These are phyloP conservation scores for Eimeria falciformis DNA, from an alignment of 169 alveolate genomes.

Conservation along the genomic window DNA sequence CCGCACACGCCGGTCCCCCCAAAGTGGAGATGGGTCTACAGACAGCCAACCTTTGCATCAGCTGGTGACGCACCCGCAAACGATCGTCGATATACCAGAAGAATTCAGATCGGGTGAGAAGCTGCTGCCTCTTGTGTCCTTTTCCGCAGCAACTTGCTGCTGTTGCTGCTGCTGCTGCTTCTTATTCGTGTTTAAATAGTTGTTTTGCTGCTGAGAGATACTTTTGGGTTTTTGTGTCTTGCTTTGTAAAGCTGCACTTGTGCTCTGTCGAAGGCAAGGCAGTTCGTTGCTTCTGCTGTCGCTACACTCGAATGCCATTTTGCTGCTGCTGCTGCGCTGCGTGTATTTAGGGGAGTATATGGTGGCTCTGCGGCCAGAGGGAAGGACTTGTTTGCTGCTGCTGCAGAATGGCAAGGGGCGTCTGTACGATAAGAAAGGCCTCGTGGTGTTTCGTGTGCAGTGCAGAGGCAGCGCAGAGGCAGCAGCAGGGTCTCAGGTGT, in stretches of 20 bases:
- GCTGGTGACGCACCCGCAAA: conserved; percentile 37
- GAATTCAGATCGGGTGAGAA: background rate
- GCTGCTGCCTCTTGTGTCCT: background rate
- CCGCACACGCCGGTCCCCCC: background rate
- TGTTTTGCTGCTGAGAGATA: background rate
- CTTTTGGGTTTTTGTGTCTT: background rate
- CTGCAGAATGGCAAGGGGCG: conserved; percentile 30
- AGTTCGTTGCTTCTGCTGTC: background rate
- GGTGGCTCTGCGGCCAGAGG: conserved; percentile 68
- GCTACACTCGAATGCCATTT: background rate
- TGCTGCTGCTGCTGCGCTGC: conserved; percentile 12
- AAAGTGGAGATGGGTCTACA: background rate
- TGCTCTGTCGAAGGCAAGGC: background rate
- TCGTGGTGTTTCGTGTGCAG: conserved; percentile 38
- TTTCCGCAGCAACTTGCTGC: background rate
- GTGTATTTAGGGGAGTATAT: conserved; percentile 38
- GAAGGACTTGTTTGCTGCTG: conserved; percentile 51
- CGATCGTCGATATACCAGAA: conserved; percentile 10
- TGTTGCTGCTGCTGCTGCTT: conserved; percentile 39
- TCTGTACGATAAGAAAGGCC: conserved; percentile 8
- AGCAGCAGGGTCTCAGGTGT: background rate
- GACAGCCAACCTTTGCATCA: conserved; percentile 25
- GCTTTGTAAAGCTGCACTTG: background rate
- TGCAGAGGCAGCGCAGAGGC: conserved; percentile 34
- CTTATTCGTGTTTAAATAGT: background rate